These are phyloP conservation scores for Corylus avellana DNA, from an alignment of 306 rosid species.

Conservation along the genomic window DNA sequence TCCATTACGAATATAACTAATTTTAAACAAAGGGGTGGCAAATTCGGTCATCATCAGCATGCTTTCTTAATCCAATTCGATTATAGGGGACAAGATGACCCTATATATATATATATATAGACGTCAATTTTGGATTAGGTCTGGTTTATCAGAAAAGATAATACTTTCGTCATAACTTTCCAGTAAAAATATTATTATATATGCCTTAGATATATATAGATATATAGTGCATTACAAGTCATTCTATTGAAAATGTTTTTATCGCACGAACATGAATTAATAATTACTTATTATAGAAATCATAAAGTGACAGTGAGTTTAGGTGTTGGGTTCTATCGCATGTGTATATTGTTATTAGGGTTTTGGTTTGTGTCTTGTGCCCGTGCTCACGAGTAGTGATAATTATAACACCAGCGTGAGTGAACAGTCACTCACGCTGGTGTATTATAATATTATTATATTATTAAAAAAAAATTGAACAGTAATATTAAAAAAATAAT, in stretches of 20 bases:
- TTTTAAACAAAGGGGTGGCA: constrained; percentile 22
- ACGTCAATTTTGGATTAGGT: constrained; percentile 47
- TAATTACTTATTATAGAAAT: background rate
- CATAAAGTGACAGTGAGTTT: background rate
- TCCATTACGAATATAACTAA: constrained; percentile 37
- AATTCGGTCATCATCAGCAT: constrained; percentile 47
- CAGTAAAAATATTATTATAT: background rate
- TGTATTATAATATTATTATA: too few relatives aligned
- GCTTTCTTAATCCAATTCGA: constrained; percentile 26
- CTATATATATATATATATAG: background rate
- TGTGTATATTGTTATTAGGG: too few relatives aligned
- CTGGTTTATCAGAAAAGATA: constrained; percentile 24
- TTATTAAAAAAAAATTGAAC: too few relatives aligned
- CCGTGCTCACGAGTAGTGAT: too few relatives aligned
- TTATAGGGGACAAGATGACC: constrained; percentile 27
- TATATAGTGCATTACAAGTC: background rate
- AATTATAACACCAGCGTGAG: too few relatives aligned
- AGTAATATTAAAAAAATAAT: too few relatives aligned
- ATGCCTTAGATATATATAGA: background rate
- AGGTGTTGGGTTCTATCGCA: background rate
- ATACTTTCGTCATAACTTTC: constrained; percentile 43
- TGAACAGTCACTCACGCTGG: too few relatives aligned
- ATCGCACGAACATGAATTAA: background rate
- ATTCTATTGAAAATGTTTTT: too few relatives aligned
- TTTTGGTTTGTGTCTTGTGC: too few relatives aligned